phyloP scores from a whole-genome alignment of 2,329 filamentous ascomycete species.

The Pseudomassariella vexata region DNA sequence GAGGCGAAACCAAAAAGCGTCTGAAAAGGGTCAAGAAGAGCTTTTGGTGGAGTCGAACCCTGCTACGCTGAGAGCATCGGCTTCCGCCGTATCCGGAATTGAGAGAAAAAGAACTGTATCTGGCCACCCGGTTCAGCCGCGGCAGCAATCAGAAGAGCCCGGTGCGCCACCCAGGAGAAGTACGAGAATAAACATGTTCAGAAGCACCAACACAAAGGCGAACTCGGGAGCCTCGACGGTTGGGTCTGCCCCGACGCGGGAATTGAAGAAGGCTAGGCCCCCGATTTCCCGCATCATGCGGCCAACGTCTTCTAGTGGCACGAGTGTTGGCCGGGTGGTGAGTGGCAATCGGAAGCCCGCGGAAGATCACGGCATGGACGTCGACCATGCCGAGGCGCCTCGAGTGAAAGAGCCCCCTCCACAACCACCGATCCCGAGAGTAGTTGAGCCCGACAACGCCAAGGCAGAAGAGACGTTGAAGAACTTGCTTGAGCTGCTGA shows the following conservation, averaged over 20 bases:
- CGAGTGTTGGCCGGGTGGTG: slow-evolving; percentile 77
- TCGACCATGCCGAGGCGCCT: slow-evolving; percentile 59
- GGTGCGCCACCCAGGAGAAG: slow-evolving; percentile 63
- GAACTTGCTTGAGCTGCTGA: slow-evolving; percentile 74
- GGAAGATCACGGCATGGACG: slow-evolving; percentile 61
- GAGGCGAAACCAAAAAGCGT: slow-evolving; percentile 28
- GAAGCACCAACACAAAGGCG: slow-evolving; percentile 61
- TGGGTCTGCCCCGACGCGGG: slow-evolving; percentile 58
- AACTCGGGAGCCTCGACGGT: slow-evolving; percentile 52
- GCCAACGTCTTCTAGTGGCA: slow-evolving; percentile 53
- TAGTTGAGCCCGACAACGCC: slow-evolving; percentile 45
- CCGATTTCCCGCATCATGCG: slow-evolving; percentile 62
- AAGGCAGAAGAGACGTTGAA: slow-evolving; percentile 72
- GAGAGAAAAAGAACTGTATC: slow-evolving; percentile 91
- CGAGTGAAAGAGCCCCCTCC: slow-evolving; percentile 37
- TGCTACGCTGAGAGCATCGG: slow-evolving; percentile 31
- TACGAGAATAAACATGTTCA: slow-evolving; percentile 63
- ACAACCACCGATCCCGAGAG: slow-evolving; percentile 31
- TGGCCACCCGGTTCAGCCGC: slow-evolving; percentile 61
- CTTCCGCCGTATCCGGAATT: slow-evolving; percentile 33
- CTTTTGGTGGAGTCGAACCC: slow-evolving; percentile 34
- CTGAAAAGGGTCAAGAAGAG: slow-evolving; percentile 34
- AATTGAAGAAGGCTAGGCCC: slow-evolving; percentile 79
- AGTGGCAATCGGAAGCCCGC: slow-evolving; percentile 81
- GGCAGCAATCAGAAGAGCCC: slow-evolving; percentile 54